phyloP scores from a whole-genome alignment of 2,329 filamentous ascomycete species.

The Alternaria postmessia region DNA sequence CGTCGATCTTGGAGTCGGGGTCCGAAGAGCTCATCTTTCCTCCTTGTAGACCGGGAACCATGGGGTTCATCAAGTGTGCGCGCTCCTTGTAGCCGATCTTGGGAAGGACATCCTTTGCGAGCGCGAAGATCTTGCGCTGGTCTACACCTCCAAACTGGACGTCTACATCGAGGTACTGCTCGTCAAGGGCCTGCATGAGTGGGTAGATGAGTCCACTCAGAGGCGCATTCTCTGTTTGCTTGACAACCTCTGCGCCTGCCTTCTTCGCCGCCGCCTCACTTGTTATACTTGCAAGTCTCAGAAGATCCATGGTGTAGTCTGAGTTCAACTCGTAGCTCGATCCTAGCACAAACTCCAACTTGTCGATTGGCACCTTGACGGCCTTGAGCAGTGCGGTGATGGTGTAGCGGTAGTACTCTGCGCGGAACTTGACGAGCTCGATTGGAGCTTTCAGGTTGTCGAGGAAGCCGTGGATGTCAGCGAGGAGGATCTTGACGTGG shows the following conservation, averaged over 20 bases:
- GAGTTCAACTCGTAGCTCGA: conserved; percentile 77
- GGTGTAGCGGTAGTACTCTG: conserved; percentile 80
- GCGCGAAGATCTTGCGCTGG: conserved; percentile 87
- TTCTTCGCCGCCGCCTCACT: conserved; percentile 86
- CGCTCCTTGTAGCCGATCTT: conserved; percentile 82
- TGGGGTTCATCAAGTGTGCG: conserved; percentile 80
- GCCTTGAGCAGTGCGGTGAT: conserved; percentile 79
- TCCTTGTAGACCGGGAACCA: conserved; percentile 84
- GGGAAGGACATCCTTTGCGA: conserved; percentile 84
- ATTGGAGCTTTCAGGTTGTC: conserved; percentile 87
- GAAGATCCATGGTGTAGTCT: conserved; percentile 87
- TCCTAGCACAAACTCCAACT: conserved; percentile 84
- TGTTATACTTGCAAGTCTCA: conserved; percentile 74
- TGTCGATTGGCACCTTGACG: conserved; percentile 79
- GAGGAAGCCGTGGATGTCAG: conserved; percentile 72
- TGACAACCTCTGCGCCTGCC: conserved; percentile 92
- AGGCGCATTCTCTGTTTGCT: conserved; percentile 81
- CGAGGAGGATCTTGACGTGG: conserved; percentile 79
- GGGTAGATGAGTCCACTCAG: conserved; percentile 82
- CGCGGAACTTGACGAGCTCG: conserved; percentile 83
- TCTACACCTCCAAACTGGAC: conserved; percentile 82
- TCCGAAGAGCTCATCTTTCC: conserved; percentile 82
- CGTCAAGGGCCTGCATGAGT: conserved; percentile 88
- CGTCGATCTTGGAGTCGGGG: conserved; percentile 85
- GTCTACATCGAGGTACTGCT: conserved; percentile 82